Conservation (phyloP, 192 early-diverging fungal species). For the Chytriomyces confervae region DNA sequence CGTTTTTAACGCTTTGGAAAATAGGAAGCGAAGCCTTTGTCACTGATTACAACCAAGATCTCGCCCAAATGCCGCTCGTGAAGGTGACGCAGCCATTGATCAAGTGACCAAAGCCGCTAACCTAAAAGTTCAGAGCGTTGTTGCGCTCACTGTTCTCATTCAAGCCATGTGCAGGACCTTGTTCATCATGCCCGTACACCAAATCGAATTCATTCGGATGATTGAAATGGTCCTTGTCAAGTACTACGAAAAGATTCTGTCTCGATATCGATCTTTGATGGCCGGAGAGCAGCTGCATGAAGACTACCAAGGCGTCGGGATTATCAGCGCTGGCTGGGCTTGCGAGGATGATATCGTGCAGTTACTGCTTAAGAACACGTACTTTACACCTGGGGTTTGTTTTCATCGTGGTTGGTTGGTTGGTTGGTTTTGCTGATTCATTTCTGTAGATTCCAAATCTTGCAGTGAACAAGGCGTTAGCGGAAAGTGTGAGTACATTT, state of each 20-base stretch:
- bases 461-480: slow-evolving; percentile 51
- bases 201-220: slow-evolving; percentile 71
- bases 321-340: slow-evolving; percentile 67
- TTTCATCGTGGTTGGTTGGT: slow-evolving; percentile 1
- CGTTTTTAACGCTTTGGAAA: slow-evolving; percentile 45
- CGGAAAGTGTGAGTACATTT: slow-evolving; percentile 20
- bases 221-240: slow-evolving; percentile 69
- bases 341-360: slow-evolving; percentile 62
- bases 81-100: slow-evolving; percentile 55
- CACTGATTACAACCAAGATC: slow-evolving; percentile 41
- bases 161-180: slow-evolving; percentile 70
- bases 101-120: neutral
- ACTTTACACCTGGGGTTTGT: slow-evolving; percentile 39
- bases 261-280: slow-evolving; percentile 51
- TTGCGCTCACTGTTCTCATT: slow-evolving; percentile 63
- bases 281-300: slow-evolving; percentile 45
- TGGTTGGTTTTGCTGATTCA: neutral
- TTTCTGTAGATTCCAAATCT: slow-evolving; percentile 38
- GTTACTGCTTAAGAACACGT: slow-evolving; percentile 55
- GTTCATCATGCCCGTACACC: slow-evolving; percentile 69
- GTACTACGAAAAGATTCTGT: slow-evolving; percentile 71
- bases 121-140: slow-evolving; percentile 60
- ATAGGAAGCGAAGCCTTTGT: slow-evolving; percentile 61
- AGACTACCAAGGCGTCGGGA: slow-evolving; percentile 46
- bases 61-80: slow-evolving; percentile 68